phyloP scores from a whole-genome alignment of 305 asterid species.

The Solanum hybrid region DNA sequence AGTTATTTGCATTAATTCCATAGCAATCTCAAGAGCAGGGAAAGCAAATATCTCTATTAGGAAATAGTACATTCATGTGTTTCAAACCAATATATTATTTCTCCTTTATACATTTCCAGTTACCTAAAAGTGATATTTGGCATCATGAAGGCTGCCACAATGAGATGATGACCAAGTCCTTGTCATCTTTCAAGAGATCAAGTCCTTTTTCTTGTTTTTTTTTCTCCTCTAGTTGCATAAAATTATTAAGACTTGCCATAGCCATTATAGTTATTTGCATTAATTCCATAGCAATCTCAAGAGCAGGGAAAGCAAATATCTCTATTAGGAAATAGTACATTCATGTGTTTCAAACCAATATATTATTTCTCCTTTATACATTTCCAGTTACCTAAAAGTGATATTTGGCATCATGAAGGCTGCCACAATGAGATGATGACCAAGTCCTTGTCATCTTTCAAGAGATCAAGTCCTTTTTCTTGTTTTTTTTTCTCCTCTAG shows the following conservation, averaged over 20 bases:
- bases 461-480: background rate
- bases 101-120: background rate
- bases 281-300: background rate
- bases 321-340: background rate
- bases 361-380: background rate
- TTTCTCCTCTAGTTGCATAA: background rate
- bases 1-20: background rate
- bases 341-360: background rate
- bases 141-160: background rate
- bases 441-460: background rate
- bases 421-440: background rate
- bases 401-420: background rate
- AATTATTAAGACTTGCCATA: background rate
- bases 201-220: background rate
- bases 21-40: background rate
- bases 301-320: background rate
- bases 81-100: background rate
- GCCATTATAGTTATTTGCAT: background rate
- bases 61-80: background rate
- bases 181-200: background rate
- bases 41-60: background rate
- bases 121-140: background rate
- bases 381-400: background rate
- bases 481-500: background rate
- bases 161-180: background rate